phyloP scores from a whole-genome alignment of 2,329 filamentous ascomycete species.

The Neonectria ditissima region DNA sequence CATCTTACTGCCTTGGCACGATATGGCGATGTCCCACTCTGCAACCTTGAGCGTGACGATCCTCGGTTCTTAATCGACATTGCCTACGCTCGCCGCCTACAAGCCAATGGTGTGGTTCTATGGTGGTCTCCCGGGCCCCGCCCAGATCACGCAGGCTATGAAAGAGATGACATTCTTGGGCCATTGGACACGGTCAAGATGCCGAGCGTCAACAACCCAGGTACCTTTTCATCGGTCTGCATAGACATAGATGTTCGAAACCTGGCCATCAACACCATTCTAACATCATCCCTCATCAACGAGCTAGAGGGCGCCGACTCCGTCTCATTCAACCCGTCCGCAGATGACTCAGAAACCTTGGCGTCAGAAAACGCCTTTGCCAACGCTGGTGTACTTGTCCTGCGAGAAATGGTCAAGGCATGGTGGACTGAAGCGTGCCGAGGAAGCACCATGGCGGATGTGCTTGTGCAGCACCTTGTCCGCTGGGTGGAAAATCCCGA shows the following conservation, averaged over 20 bases:
- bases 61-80: slow-evolving; percentile 96
- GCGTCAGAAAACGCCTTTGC: slow-evolving; percentile 92
- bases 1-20: slow-evolving; percentile 89
- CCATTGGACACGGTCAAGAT: slow-evolving; percentile 89
- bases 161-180: slow-evolving; percentile 88
- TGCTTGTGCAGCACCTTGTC: slow-evolving; percentile 96
- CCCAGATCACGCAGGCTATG: slow-evolving; percentile 95
- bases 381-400: slow-evolving; percentile 87
- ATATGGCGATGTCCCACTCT: slow-evolving; percentile 94
- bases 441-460: slow-evolving; percentile 93
- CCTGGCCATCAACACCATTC: slow-evolving; percentile 95
- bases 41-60: slow-evolving; percentile 94
- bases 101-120: slow-evolving; percentile 91
- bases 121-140: slow-evolving; percentile 94
- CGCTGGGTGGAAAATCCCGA: slow-evolving; percentile 96
- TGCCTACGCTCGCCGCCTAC: slow-evolving; percentile 89
- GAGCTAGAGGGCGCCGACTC: slow-evolving; percentile 93
- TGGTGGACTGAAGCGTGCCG: slow-evolving; percentile 98
- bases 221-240: slow-evolving; percentile 95
- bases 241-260: slow-evolving; percentile 96
- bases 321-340: slow-evolving; percentile 78
- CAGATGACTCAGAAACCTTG: slow-evolving; percentile 63
- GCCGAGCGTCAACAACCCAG: slow-evolving; percentile 92
- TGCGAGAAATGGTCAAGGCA: slow-evolving; percentile 97
- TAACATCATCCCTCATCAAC: slow-evolving; percentile 96